These are phyloP conservation scores for Aspergillus fumigatiaffinis DNA, from an alignment of 2,329 filamentous ascomycete genomes.

Conservation along the genomic window DNA sequence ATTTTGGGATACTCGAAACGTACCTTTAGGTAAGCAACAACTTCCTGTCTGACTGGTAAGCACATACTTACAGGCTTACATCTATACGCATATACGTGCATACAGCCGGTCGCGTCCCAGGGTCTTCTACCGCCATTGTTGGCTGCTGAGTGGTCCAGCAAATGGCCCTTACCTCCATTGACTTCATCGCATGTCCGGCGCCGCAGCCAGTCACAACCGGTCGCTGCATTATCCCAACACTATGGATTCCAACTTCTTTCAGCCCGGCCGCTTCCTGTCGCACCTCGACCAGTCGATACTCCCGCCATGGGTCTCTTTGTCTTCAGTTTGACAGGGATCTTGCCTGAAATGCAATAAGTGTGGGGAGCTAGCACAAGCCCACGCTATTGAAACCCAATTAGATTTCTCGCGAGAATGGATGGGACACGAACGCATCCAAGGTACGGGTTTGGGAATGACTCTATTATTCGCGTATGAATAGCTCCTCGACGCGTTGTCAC, in stretches of 20 bases:
- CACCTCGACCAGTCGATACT: constrained; percentile 6
- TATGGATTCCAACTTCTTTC: background rate
- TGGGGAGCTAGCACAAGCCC: background rate
- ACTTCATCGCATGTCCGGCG: constrained; percentile 18
- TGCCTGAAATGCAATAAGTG: background rate
- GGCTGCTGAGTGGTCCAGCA: constrained; percentile 26
- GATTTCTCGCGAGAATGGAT: background rate
- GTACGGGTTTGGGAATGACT: background rate
- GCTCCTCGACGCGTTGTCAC: background rate
- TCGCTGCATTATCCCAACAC: background rate
- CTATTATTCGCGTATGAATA: background rate
- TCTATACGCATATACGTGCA: constrained; percentile 3
- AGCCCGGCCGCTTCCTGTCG: background rate
- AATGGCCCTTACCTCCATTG: constrained; percentile 21
- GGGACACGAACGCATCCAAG: background rate
- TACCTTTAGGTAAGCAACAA: background rate
- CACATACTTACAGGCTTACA: background rate
- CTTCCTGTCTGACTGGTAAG: background rate
- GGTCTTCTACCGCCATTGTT: constrained; percentile 16
- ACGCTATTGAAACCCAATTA: background rate
- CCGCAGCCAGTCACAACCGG: constrained; percentile 5
- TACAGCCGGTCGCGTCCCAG: constrained; percentile 28
- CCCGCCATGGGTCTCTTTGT: background rate
- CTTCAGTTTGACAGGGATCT: background rate
- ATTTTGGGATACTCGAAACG: background rate